Evolutionary conservation across 192 early-diverging fungal genomes (phyloP).

Genomic region (Coemansia sp.): DNA sequence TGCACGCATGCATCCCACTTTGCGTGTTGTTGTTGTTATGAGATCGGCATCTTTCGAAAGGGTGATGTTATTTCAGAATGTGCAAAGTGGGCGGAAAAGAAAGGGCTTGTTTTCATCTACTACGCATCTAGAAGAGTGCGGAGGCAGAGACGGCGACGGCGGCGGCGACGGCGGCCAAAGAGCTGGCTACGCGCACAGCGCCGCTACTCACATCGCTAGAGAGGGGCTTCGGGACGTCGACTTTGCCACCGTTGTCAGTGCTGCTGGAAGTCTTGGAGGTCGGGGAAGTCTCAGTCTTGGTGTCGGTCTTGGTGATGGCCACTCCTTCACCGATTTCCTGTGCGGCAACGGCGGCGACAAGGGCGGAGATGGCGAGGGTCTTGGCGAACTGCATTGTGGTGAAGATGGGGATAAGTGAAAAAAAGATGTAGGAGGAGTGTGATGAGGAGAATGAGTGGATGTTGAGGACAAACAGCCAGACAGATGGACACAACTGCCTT

Average conservation of each 20-base stretch:
- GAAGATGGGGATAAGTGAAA: neutral
- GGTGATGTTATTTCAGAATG: neutral
- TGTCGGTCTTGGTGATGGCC: constrained; percentile 7
- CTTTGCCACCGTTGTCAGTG: neutral
- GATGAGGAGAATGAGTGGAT: no score
- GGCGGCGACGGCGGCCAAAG: constrained; percentile 26
- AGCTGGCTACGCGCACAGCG: constrained; percentile 19
- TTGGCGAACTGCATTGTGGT: constrained; percentile 55
- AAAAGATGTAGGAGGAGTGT: neutral
- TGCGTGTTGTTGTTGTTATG: neutral
- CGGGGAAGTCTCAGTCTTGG: neutral
- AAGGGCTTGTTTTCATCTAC: no score
- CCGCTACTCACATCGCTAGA: no score
- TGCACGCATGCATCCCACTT: neutral
- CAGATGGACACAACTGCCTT: neutral
- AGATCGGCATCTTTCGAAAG: neutral
- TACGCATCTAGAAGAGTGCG: constrained; percentile 30
- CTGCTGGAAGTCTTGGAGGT: neutral
- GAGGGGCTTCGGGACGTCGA: neutral
- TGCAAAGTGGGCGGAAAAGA: no score
- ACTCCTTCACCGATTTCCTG: constrained; percentile 25
- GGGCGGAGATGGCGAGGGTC: constrained; percentile 37
- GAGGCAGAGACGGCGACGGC: constrained; percentile 22
- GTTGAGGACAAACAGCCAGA: no score
- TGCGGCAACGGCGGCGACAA: constrained; percentile 42